Percentiles rank a stretch among this genome's conserved stretches.
These are phyloP conservation scores for Onygenales sp. DNA, from an alignment of 2,329 filamentous ascomycete species.

Conservation along the genomic window DNA sequence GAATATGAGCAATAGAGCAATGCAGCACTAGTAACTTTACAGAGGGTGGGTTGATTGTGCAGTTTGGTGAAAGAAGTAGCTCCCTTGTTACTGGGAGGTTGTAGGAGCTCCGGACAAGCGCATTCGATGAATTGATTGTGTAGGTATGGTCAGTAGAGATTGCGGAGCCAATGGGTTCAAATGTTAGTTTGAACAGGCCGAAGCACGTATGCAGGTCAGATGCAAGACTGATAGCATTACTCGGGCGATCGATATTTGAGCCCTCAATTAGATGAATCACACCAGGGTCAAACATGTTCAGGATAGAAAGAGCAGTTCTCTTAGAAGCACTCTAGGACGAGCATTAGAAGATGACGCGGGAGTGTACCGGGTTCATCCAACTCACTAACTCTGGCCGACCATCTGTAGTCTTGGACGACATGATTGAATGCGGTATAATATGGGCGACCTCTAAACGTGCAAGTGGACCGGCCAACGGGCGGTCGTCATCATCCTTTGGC, in stretches of 20 bases:
- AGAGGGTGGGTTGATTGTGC: conserved; percentile 20
- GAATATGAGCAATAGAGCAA: conserved; percentile 12
- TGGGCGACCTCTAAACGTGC: conserved; percentile 13
- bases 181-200: conserved; percentile 10
- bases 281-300: conserved; percentile 35
- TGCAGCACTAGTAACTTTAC: conserved; percentile 12
- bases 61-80: conserved; percentile 12
- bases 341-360: conserved; percentile 1
- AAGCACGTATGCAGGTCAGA: conserved; percentile 18
- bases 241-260: conserved; percentile 30
- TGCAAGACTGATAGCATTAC: conserved; percentile 32
- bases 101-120: conserved; percentile 1
- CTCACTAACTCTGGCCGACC: conserved; percentile 3
- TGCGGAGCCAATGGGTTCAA: conserved; percentile 5
- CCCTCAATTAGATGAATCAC: conserved; percentile 29
- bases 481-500: conserved; percentile 13
- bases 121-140: neutral
- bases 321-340: conserved; percentile 17
- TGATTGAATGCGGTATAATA: conserved; percentile 15
- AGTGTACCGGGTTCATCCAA: conserved; percentile 2
- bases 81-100: conserved; percentile 7
- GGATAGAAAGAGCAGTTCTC: conserved; percentile 26
- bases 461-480: conserved; percentile 7
- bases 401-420: neutral
- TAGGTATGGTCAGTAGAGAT: conserved; percentile 1